Base-by-base conservation (phyloP, 495 filamentous ascomycete species). In the Penicillium parvum region DNA sequence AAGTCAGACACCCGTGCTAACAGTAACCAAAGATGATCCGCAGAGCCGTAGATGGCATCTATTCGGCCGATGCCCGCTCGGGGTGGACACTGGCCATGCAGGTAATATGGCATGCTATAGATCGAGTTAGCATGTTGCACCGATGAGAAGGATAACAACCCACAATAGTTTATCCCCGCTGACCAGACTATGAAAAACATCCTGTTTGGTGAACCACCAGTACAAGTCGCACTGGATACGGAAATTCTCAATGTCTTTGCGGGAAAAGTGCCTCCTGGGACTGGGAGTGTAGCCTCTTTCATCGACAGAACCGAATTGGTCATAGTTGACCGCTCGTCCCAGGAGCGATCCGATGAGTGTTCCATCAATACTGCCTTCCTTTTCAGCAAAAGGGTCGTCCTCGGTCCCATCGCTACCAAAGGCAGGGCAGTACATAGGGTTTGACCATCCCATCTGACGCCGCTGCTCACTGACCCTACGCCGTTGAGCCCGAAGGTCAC, bases 141-240 rank as follows among this genome's bases (percentile, higher is more conserved):
- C 23, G 22, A 9, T 20, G 3, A 37, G 9, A 41, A 4, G 10
- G 28, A 9, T 14, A 33, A 4, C 14, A 26, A 75, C 90, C 75
- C 67, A 96, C 90, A 95, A 81, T 21, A 90, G 73, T 36, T 75
- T 72, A 45, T 89, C 87, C 2, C 87, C 92, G 52, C 92, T 91
- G 25, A 98, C 67, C 43, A 96, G 75, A 56, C 88, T 90, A 61
- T 96, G 91, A 53, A 90, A 87, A 5, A 84, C 78, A 64, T 98
- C 92, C 64, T 95, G 90, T 65, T 95, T 94, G 40, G 75, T 82
- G 64, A 85, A 98, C 89, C 88, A 97, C 92, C 92, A 98, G 66
- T 85, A 95, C 20, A 98, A 70, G 64, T 98, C 92, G 40, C 84
- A 79, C 39, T 94, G 77, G 26, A 86, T 78, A 57, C 88, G 81